Evolutionary conservation across 805 yeast genomes (phyloP), one percentile per base, ranked within the genome.

Genomic region (Maudiozyma serrabonitensis): DNA sequence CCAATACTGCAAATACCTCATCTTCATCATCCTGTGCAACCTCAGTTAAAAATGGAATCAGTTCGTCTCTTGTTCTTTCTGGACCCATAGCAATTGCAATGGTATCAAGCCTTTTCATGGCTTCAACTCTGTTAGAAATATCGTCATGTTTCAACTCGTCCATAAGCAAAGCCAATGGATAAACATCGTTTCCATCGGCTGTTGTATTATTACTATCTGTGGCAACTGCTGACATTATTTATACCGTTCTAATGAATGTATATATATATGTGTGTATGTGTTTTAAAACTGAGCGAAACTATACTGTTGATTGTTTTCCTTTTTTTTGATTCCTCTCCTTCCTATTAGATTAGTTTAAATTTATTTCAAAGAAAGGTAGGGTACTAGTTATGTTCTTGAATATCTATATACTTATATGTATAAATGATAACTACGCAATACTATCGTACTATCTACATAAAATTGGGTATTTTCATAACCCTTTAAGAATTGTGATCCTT

Each of bases 131-230:
- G 61, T 90, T 84, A 25, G 95, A 79, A 39, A 91, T 91, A 64
- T 93, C 99, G 64, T 93, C 99, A 67, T 91, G 97, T 70, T 87
- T 87, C 67, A 93, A 78, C 69, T 95, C 99, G 67, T 95, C 99
- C 87, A 93, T 89, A 52, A 93, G 78, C 58, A 93, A 76, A 15
- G 99, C 99, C 68, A 93, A 79, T 43, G 99, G 99, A 63, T 87
- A 91, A 50, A 93, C 76, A 52, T 75, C 79, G 49, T 69, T 70
- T 23, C 65, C 68, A 13, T 16, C 25, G 23, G 21, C 41, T 11
- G 13, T 38, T 18, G 9, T 18, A 8, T 38, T 38, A 26, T 41
- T 50, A n/a, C 49, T 46, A 21, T 52, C 53, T 13, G 43, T 34
- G n/a, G 28, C 32, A 28, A 16, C 41, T 18, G 43, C 18, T 15